Percentiles rank a stretch among this genome's conserved stretches.
Evolutionary conservation across 2,329 filamentous ascomycete species (phyloP).

Genomic region (Fusarium penzigii): DNA sequence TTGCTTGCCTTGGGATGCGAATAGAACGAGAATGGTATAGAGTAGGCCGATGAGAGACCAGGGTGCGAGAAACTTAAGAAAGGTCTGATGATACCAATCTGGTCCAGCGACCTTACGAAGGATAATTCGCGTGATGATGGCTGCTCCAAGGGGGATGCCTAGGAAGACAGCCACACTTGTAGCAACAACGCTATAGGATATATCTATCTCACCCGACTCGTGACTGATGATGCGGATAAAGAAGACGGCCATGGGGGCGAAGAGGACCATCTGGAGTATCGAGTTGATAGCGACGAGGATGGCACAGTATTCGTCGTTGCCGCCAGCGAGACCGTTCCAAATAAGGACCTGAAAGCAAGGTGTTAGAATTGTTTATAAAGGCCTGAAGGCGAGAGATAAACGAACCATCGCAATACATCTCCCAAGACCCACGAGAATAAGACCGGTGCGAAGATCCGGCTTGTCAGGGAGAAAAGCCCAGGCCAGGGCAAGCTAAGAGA

Average conservation of each 20-base stretch:
- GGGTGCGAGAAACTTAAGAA: conserved; percentile 68
- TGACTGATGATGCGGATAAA: conserved; percentile 70
- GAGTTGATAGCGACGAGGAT: conserved; percentile 75
- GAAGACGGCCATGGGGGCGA: conserved; percentile 66
- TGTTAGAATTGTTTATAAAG: neutral
- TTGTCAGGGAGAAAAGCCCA: conserved; percentile 67
- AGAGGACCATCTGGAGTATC: conserved; percentile 71
- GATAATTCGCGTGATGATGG: conserved; percentile 68
- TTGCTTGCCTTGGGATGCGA: conserved; percentile 74
- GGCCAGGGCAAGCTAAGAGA: conserved; percentile 60
- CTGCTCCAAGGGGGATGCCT: conserved; percentile 77
- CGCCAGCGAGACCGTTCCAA: conserved; percentile 70
- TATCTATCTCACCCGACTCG: conserved; percentile 32
- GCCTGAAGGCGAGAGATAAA: neutral
- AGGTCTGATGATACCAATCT: conserved; percentile 65
- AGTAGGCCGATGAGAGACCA: conserved; percentile 79
- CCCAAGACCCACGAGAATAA: conserved; percentile 80
- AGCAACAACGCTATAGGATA: conserved; percentile 68
- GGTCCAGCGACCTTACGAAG: conserved; percentile 57
- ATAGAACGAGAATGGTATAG: conserved; percentile 83
- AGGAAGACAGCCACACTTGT: conserved; percentile 81
- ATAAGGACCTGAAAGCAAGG: conserved; percentile 50
- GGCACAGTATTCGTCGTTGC: conserved; percentile 79
- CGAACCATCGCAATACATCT: conserved; percentile 81
- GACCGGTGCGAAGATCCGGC: conserved; percentile 58